phyloP scores from a whole-genome alignment of 495 filamentous ascomycete genomes.

The Trypethelium eluteriae region DNA sequence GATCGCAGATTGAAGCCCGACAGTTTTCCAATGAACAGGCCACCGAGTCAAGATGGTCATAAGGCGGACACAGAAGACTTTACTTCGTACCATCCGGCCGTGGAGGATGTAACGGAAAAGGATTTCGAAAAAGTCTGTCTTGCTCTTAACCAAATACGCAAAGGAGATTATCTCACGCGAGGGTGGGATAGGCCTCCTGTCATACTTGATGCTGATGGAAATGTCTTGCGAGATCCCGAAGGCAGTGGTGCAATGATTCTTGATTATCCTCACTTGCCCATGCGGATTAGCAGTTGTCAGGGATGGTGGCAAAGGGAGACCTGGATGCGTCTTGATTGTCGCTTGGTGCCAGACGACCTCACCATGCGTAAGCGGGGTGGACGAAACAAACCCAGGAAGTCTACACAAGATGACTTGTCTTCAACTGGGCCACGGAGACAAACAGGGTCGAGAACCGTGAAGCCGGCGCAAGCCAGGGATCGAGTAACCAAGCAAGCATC shows the following conservation, averaged over 20 bases:
- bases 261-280: not conserved
- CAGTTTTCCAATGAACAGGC: not conserved
- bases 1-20: not conserved
- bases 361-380: too few species aligned
- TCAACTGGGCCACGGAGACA: too few species aligned
- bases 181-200: not conserved
- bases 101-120: not conserved
- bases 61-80: not conserved
- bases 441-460: too few species aligned
- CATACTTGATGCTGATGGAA: not conserved
- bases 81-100: not conserved
- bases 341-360: not conserved
- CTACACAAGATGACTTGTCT: too few species aligned
- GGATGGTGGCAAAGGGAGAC: not conserved
- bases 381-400: too few species aligned
- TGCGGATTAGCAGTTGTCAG: not conserved
- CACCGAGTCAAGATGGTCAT: not conserved
- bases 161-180: not conserved
- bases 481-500: too few species aligned
- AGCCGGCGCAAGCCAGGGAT: too few species aligned
- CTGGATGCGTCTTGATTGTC: not conserved
- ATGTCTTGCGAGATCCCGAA: not conserved
- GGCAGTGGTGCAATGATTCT: not conserved
- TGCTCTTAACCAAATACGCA: not conserved
- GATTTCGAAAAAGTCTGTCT: not conserved